phyloP scores from a whole-genome alignment of 768 basidiomycete species.

The Rhizopogon rudus region DNA sequence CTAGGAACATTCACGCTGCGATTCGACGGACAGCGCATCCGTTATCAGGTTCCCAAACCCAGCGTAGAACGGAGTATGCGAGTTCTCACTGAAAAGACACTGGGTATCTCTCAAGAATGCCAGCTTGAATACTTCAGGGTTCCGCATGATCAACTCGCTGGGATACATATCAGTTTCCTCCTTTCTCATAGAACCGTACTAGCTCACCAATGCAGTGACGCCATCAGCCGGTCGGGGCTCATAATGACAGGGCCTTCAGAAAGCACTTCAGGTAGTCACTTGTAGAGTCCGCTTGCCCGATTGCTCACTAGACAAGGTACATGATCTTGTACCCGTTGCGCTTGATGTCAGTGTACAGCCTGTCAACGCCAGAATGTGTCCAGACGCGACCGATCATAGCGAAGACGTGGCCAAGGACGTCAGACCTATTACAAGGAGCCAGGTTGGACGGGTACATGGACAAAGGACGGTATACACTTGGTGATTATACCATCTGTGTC shows the following conservation, averaged over 20 bases:
- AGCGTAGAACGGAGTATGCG: conserved; percentile 84
- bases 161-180: not conserved
- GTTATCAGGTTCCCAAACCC: conserved; percentile 99
- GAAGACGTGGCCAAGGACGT: conserved; percentile 94
- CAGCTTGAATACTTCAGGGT: conserved; percentile 99
- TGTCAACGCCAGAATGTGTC: conserved; percentile 96
- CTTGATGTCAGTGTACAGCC: conserved; percentile 92
- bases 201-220: no score
- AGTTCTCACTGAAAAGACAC: conserved; percentile 72
- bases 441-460: not conserved
- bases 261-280: no score
- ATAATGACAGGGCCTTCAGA: no score
- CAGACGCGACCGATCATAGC: conserved; percentile 98
- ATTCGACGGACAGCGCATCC: conserved; percentile 96
- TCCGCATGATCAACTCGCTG: conserved; percentile 98
- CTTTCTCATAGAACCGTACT: not conserved
- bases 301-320: no score
- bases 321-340: conserved; percentile 97
- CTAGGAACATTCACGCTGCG: conserved; percentile 94
- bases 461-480: conserved; percentile 53
- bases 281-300: no score
- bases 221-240: no score
- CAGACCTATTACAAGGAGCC: conserved; percentile 54
- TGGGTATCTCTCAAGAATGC: conserved; percentile 95
- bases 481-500: conserved; percentile 99